Conservation (phyloP, 768 basidiomycete species). For the Pulveroboletus sp. region DNA sequence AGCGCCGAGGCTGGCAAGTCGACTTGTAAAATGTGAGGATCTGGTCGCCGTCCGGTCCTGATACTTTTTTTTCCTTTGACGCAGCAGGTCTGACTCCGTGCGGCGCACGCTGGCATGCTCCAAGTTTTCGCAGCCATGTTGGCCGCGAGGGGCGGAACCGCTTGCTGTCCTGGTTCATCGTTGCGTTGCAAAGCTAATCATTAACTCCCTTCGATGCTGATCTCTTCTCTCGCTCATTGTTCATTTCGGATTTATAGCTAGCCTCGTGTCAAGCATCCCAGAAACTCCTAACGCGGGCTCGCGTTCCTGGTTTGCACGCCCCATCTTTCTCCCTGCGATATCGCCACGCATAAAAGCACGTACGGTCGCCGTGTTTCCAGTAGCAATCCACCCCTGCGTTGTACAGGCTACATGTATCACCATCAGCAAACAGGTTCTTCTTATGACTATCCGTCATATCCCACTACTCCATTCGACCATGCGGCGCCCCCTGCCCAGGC, state of each 20-base stretch:
- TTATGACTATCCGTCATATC: conserved; percentile 51
- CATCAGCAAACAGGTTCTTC: conserved; percentile 39
- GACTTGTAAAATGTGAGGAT: conserved; percentile 21
- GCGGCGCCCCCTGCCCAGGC: conserved; percentile 26
- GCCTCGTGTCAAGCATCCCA: conserved; percentile 31
- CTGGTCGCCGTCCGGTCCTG: conserved; percentile 3
- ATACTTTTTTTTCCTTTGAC: background rate
- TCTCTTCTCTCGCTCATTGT: conserved; percentile 30
- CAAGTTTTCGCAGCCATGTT: conserved; percentile 14
- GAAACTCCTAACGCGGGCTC: conserved; percentile 28
- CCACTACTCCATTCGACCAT: conserved; percentile 24
- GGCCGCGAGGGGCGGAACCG: conserved; percentile 27
- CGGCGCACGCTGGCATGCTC: conserved; percentile 1
- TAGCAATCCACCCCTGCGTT: conserved; percentile 42
- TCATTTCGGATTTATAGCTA: conserved; percentile 35
- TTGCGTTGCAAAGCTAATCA: conserved; percentile 31
- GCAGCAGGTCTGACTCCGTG: conserved; percentile 7
- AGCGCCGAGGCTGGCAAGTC: conserved; percentile 1
- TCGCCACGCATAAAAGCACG: conserved; percentile 30
- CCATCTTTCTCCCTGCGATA: conserved; percentile 23
- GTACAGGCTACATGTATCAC: conserved; percentile 51
- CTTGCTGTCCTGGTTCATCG: conserved; percentile 21
- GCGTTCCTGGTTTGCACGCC: conserved; percentile 28
- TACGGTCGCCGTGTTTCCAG: conserved; percentile 15
- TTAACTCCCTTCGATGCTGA: conserved; percentile 31